Percentiles rank a stretch among this genome's conserved stretches.
Evolutionary conservation across 2,329 filamentous ascomycete genomes (phyloP).

Genomic region (Penicillium expansum): DNA sequence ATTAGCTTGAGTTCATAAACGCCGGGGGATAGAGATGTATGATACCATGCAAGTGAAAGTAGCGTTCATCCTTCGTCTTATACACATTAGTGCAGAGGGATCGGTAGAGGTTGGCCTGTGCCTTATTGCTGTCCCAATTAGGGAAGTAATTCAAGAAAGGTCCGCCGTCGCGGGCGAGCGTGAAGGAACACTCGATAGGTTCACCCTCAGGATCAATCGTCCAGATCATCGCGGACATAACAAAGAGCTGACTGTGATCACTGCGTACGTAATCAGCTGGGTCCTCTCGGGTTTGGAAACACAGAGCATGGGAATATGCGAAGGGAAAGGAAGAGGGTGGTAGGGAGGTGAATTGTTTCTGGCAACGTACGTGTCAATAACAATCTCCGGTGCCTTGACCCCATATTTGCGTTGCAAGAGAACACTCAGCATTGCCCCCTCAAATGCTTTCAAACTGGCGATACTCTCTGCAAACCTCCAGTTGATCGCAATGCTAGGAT

Average conservation of each 20-base stretch:
- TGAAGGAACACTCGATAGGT: neutral
- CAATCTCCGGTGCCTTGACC: neutral
- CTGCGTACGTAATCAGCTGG: neutral
- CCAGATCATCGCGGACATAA: neutral
- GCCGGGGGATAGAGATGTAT: neutral
- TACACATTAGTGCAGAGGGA: neutral
- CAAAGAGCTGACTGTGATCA: neutral
- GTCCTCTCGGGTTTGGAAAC: neutral
- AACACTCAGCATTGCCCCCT: neutral
- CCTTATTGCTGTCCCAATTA: neutral
- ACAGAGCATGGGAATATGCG: neutral
- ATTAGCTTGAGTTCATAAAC: neutral
- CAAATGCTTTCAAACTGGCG: too few species aligned
- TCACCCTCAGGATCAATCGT: neutral
- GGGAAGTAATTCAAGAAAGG: neutral
- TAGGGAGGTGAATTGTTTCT: neutral
- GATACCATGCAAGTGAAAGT: neutral
- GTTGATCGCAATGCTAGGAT: too few species aligned
- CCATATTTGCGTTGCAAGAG: neutral
- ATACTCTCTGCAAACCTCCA: too few species aligned
- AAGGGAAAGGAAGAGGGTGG: neutral
- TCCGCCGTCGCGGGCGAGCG: neutral
- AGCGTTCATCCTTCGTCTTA: neutral
- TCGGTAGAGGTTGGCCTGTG: neutral
- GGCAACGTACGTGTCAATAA: neutral